Base-by-base conservation (phyloP, 2,329 filamentous ascomycete species). In the Neobulgaria alba region DNA sequence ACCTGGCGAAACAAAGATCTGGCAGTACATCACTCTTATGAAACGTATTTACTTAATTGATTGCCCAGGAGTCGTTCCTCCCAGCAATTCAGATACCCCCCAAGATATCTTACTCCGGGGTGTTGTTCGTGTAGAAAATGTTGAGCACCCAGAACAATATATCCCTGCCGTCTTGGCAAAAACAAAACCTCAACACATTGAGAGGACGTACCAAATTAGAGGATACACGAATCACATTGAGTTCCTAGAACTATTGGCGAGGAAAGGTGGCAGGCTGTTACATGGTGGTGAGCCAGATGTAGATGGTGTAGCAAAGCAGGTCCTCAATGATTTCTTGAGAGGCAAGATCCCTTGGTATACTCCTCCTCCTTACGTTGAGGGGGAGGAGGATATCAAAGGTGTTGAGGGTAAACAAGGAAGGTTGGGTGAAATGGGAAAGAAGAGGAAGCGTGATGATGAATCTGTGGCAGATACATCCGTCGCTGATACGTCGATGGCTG, bases 281-380 rank as follows among this genome's bases (percentile, higher is more conserved):
- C 88, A 87, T 60, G 90, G 86, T 43, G 92, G 90, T n/a, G 92
- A 96, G 61, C 84, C 90, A 3, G 92, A 98, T 61, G 67, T 95
- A 41, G 90, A 96, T 55, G 88, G 89, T 55, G 88, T 95, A 35
- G 92, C 92, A 1, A 95, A 95, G 64, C 95, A 95, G 79, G 84
- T 98, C 1, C 67, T 98, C 45, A 96, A 95, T 56, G 92, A 98
- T 59, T 98, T 96, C 61, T 77, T 96, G 57, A 71, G 92, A 49
- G 92, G 92, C 42, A 95, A 90, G 65, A 85, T 96, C 18, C 92
- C 92, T 1, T 98, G 93, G 92, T 98, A 88, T 58, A 92, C 85
- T 0, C 79, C 87, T 7, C 81, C 88, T 8, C 87, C 89, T 2
- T 65, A 71, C 10, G 58, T 63, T 3, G 75, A 75, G 35, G 68